Base-by-base conservation (phyloP, 192 early-diverging fungal species). In the Pecoramyces ruminantium region DNA sequence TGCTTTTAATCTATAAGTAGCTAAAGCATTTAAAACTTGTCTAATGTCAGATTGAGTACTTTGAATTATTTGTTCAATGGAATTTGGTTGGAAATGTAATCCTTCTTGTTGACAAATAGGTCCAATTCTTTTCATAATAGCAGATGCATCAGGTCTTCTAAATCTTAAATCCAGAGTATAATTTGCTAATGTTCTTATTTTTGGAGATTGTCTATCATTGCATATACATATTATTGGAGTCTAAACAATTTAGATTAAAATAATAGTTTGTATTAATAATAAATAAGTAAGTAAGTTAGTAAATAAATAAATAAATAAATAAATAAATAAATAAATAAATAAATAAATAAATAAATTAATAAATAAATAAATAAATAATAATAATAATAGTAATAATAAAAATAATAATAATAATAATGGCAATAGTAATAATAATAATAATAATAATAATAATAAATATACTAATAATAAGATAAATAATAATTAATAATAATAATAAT, bases 171-270 rank as follows among this genome's bases (percentile, higher is more conserved):
- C 96, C 51, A 89, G 87, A 83, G 95, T 97, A 82, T 95, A 85
- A 85, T 92, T 92, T 29, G 91, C 92, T 79, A 99, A 86, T 9
- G 94, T 90, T 58, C 92, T 88, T 29, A 99, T 87, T 85, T 97
- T 99, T 29, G 92, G 88, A 28, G 93, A 93, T 80, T 90, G 89
- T 4, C 93, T 86, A 85, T 99, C 98, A 84, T 99, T 99, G 85
- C 97, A 98, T 78, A 99, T 98, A 86, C 98, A 98, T 79, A 99
- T 97, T 30, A 99, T 95, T 27, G 98, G 98, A 79, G 97, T 91
- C 92, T 92, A 81, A 79, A 80, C 78, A 28, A 40, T 40, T 29
- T 29, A 28, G 30, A 40, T 30, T 38, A 85, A 2, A 14, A 40
- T 58, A 81, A 29, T 17, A 16, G 15, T 39, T 5, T 29, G 17